phyloP scores from a whole-genome alignment of 208 protist species.

The Leishmania tropica region DNA sequence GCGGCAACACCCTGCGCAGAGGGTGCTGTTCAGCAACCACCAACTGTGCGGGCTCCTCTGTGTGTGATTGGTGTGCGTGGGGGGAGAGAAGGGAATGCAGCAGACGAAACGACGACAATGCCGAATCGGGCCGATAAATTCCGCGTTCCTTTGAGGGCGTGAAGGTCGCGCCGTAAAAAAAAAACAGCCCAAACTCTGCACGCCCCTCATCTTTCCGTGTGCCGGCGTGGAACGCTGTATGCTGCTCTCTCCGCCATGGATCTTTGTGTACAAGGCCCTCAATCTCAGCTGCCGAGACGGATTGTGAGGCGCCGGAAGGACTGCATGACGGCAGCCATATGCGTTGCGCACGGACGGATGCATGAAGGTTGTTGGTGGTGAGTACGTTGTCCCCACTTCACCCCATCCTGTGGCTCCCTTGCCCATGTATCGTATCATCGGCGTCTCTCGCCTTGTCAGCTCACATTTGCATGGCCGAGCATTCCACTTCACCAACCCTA shows the following conservation, averaged over 20 bases:
- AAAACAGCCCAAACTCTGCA: not conserved
- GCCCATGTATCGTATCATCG: not conserved
- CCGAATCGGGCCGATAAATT: not conserved
- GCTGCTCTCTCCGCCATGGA: no score
- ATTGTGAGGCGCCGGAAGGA: not conserved
- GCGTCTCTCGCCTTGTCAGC: not conserved
- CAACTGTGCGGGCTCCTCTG: not conserved
- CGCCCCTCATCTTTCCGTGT: not conserved
- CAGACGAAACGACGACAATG: no score
- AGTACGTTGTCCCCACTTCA: not conserved
- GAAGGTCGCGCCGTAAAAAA: not conserved
- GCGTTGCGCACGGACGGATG: not conserved
- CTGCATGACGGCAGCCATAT: not conserved
- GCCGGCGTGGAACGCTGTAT: not conserved
- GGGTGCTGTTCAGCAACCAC: no score
- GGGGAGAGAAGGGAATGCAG: not conserved
- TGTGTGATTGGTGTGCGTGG: not conserved
- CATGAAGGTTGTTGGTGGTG: not conserved
- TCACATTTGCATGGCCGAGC: not conserved
- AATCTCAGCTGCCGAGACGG: not conserved
- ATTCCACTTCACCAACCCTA: not conserved
- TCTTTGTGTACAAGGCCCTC: not conserved
- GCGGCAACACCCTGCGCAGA: not conserved
- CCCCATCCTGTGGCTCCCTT: not conserved
- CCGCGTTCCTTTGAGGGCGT: not conserved